Evolutionary conservation across 2,329 filamentous ascomycete genomes (phyloP).

Genomic region (Fusarium mangiferae): DNA sequence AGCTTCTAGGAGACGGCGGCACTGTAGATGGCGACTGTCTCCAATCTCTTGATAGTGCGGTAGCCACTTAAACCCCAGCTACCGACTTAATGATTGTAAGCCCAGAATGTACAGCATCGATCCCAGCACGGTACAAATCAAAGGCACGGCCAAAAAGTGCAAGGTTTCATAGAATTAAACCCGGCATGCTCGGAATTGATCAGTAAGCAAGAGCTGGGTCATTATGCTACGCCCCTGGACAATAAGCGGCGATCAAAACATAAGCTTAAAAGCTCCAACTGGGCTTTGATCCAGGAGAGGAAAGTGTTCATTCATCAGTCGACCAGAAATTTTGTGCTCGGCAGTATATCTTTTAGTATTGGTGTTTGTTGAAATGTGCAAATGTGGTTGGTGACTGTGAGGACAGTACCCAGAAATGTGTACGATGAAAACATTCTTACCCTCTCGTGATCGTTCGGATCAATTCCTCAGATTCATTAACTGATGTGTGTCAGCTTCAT

Average conservation of each 20-base stretch:
- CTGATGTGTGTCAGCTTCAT: neutral
- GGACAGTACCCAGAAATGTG: neutral
- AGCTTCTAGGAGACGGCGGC: neutral
- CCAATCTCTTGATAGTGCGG: too few relatives aligned
- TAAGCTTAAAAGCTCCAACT: neutral
- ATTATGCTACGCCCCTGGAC: neutral
- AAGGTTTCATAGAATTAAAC: neutral
- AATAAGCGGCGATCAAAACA: neutral
- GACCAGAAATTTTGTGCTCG: fast-evolving
- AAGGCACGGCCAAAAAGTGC: neutral
- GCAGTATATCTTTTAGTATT: neutral
- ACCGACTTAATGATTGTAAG: neutral
- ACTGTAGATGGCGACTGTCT: neutral
- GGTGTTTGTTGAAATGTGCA: neutral
- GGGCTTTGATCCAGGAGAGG: neutral
- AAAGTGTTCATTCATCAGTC: neutral
- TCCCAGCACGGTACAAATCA: fast-evolving
- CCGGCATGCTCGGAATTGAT: neutral
- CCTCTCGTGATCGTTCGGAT: neutral
- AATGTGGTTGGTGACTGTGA: fast-evolving
- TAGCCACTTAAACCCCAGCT: neutral
- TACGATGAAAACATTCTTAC: neutral
- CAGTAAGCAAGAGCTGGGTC: neutral
- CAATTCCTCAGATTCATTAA: neutral
- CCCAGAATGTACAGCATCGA: neutral